phyloP scores from a whole-genome alignment of 2,329 filamentous ascomycete genomes.

The Hawksworthiomyces lignivorus region DNA sequence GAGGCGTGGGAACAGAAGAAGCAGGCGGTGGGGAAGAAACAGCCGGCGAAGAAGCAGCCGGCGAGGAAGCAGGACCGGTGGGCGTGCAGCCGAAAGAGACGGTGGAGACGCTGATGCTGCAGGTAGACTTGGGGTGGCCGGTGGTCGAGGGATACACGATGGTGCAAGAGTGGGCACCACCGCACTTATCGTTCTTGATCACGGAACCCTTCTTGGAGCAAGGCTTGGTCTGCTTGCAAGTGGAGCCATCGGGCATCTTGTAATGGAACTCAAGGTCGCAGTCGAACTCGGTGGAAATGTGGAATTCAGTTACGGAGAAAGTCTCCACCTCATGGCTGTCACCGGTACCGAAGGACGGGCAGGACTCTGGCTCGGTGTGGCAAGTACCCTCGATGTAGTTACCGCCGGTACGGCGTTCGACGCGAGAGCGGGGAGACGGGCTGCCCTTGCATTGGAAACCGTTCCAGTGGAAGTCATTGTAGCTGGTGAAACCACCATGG shows the following conservation, averaged over 20 bases:
- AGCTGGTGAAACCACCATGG: conserved; percentile 54
- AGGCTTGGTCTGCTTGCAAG: conserved; percentile 67
- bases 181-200: conserved; percentile 81
- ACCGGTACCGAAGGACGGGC: conserved; percentile 51
- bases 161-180: conserved; percentile 76
- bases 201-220: conserved; percentile 62
- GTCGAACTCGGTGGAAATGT: conserved; percentile 67
- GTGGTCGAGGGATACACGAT: conserved; percentile 59
- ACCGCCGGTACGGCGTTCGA: conserved; percentile 44
- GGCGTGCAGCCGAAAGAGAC: conserved; percentile 64
- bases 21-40: not conserved
- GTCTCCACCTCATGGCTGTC: conserved; percentile 35
- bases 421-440: conserved; percentile 42
- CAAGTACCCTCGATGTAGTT: conserved; percentile 56
- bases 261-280: conserved; percentile 80
- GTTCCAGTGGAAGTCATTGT: conserved; percentile 65
- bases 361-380: conserved; percentile 33
- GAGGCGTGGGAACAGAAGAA: not conserved
- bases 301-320: conserved; percentile 70
- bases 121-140: conserved; percentile 48
- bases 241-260: conserved; percentile 72
- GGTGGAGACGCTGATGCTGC: conserved; percentile 65
- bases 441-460: conserved; percentile 63
- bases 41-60: not conserved
- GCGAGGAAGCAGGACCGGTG: conserved; percentile 12